A percentile compares a stretch with the other conserved stretches of the same genome.
These are phyloP conservation scores for Pyrus hybrid DNA, from an alignment of 331 rosid species.

Conservation along the genomic window DNA sequence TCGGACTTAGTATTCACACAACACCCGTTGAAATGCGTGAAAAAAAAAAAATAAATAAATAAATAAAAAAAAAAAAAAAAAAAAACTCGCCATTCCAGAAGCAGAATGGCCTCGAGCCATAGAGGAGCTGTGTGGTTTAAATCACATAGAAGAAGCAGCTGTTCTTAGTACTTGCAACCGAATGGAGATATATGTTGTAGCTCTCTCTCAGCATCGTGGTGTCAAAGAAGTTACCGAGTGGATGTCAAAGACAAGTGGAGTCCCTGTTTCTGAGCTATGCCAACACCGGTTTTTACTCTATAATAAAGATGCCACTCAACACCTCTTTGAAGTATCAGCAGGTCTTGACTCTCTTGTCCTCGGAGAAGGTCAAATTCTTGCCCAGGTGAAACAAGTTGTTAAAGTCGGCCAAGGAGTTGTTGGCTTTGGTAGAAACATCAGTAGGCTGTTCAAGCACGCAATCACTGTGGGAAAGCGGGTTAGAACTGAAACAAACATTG, in stretches of 20 bases:
- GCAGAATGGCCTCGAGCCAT: too few species aligned
- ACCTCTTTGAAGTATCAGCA: constrained; percentile 85
- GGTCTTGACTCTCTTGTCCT: constrained; percentile 96
- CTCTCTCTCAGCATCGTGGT: constrained; percentile 93
- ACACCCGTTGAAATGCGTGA: too few species aligned
- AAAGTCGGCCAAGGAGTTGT: constrained; percentile 90
- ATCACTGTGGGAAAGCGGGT: constrained; percentile 98
- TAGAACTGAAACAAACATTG: too few species aligned
- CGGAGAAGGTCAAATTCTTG: constrained; percentile 99
- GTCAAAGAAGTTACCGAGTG: constrained; percentile 97
- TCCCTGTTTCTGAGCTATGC: constrained; percentile 76
- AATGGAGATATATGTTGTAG: too few species aligned
- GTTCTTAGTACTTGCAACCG: too few species aligned
- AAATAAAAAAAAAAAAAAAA: too few species aligned
- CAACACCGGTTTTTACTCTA: constrained; percentile 74
- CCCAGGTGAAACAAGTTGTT: constrained; percentile 98
- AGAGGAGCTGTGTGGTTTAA: too few species aligned
- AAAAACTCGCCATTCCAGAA: too few species aligned
- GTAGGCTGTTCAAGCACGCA: constrained; percentile 94
- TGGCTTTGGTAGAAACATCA: constrained; percentile 90
- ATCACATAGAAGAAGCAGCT: too few species aligned
- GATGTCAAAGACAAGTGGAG: constrained; percentile 96
- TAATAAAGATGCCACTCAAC: constrained; percentile 87
- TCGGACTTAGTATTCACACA: too few species aligned
- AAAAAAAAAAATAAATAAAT: too few species aligned